Conservation (phyloP, 345 rosid genomes). For the Clausena lansium region DNA sequence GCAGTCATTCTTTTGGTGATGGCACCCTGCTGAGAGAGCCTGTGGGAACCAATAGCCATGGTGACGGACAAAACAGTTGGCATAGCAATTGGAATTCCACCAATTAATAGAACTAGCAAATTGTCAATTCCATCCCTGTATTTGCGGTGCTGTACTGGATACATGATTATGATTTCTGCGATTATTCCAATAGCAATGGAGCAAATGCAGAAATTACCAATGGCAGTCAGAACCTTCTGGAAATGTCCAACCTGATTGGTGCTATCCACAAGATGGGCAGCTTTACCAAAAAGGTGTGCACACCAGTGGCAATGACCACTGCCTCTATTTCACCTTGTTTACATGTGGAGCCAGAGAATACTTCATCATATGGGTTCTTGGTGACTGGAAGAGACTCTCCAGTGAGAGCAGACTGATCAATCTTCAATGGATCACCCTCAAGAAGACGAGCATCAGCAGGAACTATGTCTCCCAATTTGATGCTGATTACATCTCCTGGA, state of each 20-base stretch:
- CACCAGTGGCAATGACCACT: constrained; percentile 88
- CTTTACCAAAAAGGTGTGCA: constrained; percentile 93
- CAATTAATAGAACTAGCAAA: constrained; percentile 80
- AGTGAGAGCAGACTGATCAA: constrained; percentile 94
- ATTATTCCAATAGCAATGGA: constrained; percentile 72
- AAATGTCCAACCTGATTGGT: constrained; percentile 91
- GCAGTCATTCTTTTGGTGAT: constrained; percentile 98
- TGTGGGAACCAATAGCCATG: constrained; percentile 93
- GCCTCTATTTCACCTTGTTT: constrained; percentile 93
- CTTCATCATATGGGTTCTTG: constrained; percentile 73
- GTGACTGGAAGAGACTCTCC: constrained; percentile 92
- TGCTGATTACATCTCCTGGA: constrained; percentile 85
- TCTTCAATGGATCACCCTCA: constrained; percentile 87
- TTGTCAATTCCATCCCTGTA: constrained; percentile 88
- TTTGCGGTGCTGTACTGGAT: constrained; percentile 65
- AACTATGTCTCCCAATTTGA: constrained; percentile 82
- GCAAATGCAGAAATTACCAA: constrained; percentile 94
- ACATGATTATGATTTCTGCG: constrained; percentile 72
- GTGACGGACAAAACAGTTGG: constrained; percentile 92
- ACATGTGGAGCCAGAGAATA: constrained; percentile 89
- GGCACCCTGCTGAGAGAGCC: constrained; percentile 83
- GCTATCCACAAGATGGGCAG: constrained; percentile 93
- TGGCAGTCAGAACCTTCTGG: constrained; percentile 79
- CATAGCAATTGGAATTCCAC: constrained; percentile 96
- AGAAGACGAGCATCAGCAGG: constrained; percentile 98